phyloP scores from a whole-genome alignment of 2,329 filamentous ascomycete species.

The Botrytis paeoniae region DNA sequence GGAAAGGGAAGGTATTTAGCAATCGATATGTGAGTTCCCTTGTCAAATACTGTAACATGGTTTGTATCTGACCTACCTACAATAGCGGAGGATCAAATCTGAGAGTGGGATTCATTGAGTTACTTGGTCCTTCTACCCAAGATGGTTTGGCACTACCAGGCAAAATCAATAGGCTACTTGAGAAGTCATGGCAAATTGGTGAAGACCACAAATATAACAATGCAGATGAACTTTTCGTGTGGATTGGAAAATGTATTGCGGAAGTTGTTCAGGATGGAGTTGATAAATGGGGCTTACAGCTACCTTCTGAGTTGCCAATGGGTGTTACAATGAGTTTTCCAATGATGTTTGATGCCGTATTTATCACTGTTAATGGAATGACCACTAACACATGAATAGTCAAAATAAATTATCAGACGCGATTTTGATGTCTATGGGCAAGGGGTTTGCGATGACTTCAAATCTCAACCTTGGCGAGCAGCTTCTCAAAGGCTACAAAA shows the following conservation, averaged over 20 bases:
- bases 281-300: constrained; percentile 42
- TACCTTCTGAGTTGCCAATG: constrained; percentile 51
- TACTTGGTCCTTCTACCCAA: constrained; percentile 42
- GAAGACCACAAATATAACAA: constrained; percentile 72
- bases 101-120: constrained; percentile 64
- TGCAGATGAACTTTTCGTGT: constrained; percentile 71
- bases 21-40: constrained; percentile 61
- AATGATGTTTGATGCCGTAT: constrained; percentile 46
- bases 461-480: constrained; percentile 59
- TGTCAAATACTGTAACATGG: neutral
- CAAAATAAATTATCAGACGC: constrained; percentile 62
- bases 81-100: constrained; percentile 65
- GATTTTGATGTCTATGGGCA: constrained; percentile 66
- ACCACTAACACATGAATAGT: constrained; percentile 24
- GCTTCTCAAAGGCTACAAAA: constrained; percentile 56
- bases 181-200: constrained; percentile 71
- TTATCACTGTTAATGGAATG: neutral
- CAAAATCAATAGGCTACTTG: constrained; percentile 49
- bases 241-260: constrained; percentile 76
- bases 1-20: constrained; percentile 56
- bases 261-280: constrained; percentile 63
- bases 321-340: constrained; percentile 71
- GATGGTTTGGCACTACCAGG: constrained; percentile 17
- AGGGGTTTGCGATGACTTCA: constrained; percentile 63
- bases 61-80: constrained; percentile 38